Conservation (phyloP, 1,284 basidiomycete species). For the Butyriboletus appendiculatus region DNA sequence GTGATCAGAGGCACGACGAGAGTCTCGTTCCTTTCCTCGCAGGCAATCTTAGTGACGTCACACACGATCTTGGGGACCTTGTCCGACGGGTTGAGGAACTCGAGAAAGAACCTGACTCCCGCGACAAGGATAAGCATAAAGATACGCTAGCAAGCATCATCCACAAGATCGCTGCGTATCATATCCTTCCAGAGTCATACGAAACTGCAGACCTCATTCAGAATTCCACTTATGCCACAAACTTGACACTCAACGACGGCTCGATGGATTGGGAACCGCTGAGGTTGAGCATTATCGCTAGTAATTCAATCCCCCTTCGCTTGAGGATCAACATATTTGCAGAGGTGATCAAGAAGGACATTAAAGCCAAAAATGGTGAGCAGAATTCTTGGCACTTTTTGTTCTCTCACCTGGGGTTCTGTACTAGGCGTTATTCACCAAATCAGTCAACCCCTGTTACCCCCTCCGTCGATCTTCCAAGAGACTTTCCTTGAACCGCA, state of each 20-base stretch:
- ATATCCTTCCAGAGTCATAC: slow-evolving; percentile 54
- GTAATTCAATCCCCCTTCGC: slow-evolving; percentile 35
- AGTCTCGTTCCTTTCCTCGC: background rate
- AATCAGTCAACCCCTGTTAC: slow-evolving; percentile 60
- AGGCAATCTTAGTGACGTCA: background rate
- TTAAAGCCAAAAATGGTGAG: slow-evolving; percentile 59
- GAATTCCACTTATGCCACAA: slow-evolving; percentile 63
- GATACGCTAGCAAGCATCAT: slow-evolving; percentile 56
- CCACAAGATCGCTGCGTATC: slow-evolving; percentile 60
- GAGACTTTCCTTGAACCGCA: slow-evolving; percentile 56
- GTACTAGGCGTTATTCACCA: slow-evolving; percentile 56
- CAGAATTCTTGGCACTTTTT: background rate
- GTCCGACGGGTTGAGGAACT: slow-evolving; percentile 27
- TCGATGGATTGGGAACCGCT: slow-evolving; percentile 54
- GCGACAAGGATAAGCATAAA: slow-evolving; percentile 51
- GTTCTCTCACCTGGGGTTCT: background rate
- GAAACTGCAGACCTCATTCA: slow-evolving; percentile 45
- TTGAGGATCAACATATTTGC: slow-evolving; percentile 58
- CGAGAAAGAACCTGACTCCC: slow-evolving; percentile 29
- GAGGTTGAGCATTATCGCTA: slow-evolving; percentile 57
- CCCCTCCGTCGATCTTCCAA: slow-evolving; percentile 63
- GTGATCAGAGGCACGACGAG: slow-evolving; percentile 1
- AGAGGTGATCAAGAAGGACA: slow-evolving; percentile 47
- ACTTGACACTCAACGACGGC: slow-evolving; percentile 52
- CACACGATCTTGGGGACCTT: slow-evolving; percentile 20